Evolutionary conservation across 371 early-diverging fungal genomes (phyloP).

Genomic region (Mortierella sp.): DNA sequence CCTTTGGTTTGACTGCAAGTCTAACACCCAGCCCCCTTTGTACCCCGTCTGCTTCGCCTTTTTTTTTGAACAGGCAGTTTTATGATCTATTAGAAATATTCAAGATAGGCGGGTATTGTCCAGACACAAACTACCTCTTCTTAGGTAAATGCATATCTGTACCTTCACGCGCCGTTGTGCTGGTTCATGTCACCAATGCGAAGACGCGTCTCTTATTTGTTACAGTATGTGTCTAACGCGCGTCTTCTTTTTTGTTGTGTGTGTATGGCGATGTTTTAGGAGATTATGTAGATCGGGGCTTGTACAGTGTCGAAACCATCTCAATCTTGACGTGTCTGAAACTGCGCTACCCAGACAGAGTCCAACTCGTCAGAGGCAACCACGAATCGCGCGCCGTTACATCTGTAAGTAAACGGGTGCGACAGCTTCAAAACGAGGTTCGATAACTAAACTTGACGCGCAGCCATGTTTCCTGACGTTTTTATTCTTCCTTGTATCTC

Average conservation of each 20-base stretch:
- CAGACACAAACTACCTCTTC: constrained; percentile 96
- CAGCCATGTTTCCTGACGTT: not conserved
- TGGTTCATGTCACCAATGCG: not conserved
- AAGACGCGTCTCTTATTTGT: not conserved
- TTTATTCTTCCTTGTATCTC: too few relatives aligned
- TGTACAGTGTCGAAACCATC: constrained; percentile 96
- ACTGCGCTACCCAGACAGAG: constrained; percentile 91
- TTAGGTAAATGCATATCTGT: constrained; percentile 70
- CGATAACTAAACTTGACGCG: not conserved
- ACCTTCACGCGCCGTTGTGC: not conserved
- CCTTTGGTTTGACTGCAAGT: too few relatives aligned
- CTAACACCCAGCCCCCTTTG: too few relatives aligned
- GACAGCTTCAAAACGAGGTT: not conserved
- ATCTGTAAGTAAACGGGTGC: constrained; percentile 64
- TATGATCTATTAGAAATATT: constrained; percentile 97
- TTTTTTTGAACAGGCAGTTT: constrained; percentile 82
- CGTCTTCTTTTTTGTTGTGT: not conserved
- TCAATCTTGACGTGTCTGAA: constrained; percentile 91
- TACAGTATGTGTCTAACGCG: not conserved
- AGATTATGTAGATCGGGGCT: constrained; percentile 98
- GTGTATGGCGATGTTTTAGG: constrained; percentile 63
- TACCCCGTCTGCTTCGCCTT: too few relatives aligned
- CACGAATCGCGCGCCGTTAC: constrained; percentile 96
- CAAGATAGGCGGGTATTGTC: constrained; percentile 93
- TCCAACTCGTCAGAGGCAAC: constrained; percentile 97